Base-by-base conservation (phyloP, 176 grass and related monocot genomes). In the Urochloa ruziziensis region DNA sequence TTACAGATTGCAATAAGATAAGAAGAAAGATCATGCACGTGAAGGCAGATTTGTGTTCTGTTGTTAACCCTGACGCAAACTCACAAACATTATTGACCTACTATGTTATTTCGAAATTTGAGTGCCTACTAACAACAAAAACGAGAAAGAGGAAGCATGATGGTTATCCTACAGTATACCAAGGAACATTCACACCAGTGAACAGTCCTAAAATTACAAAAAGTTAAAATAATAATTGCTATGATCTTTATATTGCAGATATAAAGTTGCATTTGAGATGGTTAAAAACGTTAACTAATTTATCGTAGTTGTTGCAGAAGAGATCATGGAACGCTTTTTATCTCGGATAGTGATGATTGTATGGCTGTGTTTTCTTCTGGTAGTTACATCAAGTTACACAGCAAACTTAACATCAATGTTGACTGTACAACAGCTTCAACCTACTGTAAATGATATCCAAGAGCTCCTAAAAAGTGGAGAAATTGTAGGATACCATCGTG, bases 301-400 rank as follows among this genome's bases (percentile, higher is more conserved):
- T 7, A 34, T 34, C 11, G 4, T 66, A 30, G 32, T 56, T 21
- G 46, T 70, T 80, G 68, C 84, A 91, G 89, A 47, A 46, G 60
- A 84, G 40, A 84, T 36, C 54, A 40, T 70, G 14, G 13, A 87
- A 47, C 57, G 62, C 18, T 15, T 80, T 24, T 24, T 87, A 33
- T 91, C 92, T 16, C 53, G 85, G 49, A 37, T 94, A 21, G 89
- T 91, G 2, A 27, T 94, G 30, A 48, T 91, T 7, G 47, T 94
- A 40, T 94, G 92, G 92, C 18, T 87, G 10, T 89, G 80, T 48
- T 81, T 91, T 7, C 44, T 94, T 9, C 76, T 94, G 0, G 61
- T 91, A 48, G 54, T 94, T 54, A 89, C 60, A 63, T 87, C 92
- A 62, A 87, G 89, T 61, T 94, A 94, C 33, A 91, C 89, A 10